phyloP scores from a whole-genome alignment of 108 stramenopile species.

The Parmales sp. region DNA sequence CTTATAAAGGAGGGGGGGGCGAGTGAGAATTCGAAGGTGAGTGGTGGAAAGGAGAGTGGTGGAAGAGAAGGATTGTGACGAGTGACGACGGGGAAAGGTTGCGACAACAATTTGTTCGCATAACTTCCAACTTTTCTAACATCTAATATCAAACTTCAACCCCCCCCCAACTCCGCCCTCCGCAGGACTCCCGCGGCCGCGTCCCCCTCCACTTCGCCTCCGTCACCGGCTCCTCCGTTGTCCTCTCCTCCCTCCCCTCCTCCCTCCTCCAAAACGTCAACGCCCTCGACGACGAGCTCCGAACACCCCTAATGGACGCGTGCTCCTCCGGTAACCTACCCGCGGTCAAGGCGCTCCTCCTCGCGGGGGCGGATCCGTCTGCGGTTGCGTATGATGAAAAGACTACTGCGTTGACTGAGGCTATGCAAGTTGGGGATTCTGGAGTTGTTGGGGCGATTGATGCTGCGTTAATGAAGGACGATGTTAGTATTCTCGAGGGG shows the following conservation, averaged over 20 bases:
- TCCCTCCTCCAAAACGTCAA: neutral
- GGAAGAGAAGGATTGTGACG: neutral
- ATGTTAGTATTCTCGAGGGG: neutral
- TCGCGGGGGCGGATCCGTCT: neutral
- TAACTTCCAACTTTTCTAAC: no score
- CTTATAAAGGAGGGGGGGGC: neutral
- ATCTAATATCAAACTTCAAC: no score
- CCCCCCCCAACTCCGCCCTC: neutral
- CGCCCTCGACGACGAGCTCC: neutral
- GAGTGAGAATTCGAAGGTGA: neutral
- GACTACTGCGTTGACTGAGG: neutral
- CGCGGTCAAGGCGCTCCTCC: neutral
- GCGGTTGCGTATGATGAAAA: neutral
- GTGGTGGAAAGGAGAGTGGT: neutral
- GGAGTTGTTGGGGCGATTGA: neutral
- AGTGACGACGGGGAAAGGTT: neutral
- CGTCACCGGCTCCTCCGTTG: neutral
- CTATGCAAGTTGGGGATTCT: neutral
- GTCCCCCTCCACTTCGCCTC: neutral
- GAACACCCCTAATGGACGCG: slow-evolving; percentile 7
- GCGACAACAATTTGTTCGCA: neutral
- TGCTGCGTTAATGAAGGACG: neutral
- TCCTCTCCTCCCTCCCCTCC: neutral
- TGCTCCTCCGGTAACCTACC: neutral
- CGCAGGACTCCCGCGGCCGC: neutral